Conservation (phyloP, 2,329 filamentous ascomycete genomes). For the Epichloe coenophiala region DNA sequence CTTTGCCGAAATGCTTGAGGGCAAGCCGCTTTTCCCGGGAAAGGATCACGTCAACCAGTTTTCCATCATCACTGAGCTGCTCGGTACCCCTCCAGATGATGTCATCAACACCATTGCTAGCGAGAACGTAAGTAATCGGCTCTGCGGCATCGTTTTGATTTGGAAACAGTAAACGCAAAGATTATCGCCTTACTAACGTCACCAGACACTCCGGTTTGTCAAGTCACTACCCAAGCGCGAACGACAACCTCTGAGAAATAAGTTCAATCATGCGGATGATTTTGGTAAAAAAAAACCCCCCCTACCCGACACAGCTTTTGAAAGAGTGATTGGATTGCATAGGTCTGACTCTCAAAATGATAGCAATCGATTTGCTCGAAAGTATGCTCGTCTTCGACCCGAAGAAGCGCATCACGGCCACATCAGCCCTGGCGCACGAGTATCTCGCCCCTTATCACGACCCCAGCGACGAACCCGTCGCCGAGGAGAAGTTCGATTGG, state of each 20-base stretch:
- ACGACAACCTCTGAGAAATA: conserved; percentile 70
- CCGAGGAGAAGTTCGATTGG: conserved; percentile 98
- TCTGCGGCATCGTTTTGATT: background rate
- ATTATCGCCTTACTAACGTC: too few relatives aligned
- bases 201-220: conserved; percentile 84
- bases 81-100: conserved; percentile 93
- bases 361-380: conserved; percentile 87
- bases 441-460: conserved; percentile 97
- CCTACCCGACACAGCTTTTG: background rate
- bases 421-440: conserved; percentile 74
- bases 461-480: conserved; percentile 86
- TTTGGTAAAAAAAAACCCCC: conserved; percentile 46
- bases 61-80: conserved; percentile 95
- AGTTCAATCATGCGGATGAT: conserved; percentile 91
- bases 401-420: conserved; percentile 84
- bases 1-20: conserved; percentile 98
- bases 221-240: conserved; percentile 94
- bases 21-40: conserved; percentile 93
- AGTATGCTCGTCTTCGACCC: conserved; percentile 97
- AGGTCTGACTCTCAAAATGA: background rate
- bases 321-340: background rate
- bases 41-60: conserved; percentile 99
- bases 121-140: conserved; percentile 59
- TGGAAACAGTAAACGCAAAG: background rate
- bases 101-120: conserved; percentile 98